Evolutionary conservation across 2,329 filamentous ascomycete species (phyloP).

Genomic region (Exophiala spinifera): DNA sequence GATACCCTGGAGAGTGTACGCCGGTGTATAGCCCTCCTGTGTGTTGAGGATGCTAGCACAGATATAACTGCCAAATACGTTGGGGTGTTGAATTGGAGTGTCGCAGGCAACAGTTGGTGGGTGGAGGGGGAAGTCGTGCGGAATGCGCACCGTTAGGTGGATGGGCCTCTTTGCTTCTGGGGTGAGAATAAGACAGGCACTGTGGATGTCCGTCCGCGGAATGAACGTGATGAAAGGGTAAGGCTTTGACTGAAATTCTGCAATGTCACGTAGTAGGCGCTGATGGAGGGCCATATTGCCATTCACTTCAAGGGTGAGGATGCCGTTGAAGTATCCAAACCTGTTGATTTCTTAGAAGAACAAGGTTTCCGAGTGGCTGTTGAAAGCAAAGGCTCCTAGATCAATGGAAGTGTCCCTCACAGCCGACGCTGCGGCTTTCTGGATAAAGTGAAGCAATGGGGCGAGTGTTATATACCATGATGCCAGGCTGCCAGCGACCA

Average conservation of each 20-base stretch:
- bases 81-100: slow-evolving; percentile 44
- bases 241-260: slow-evolving; percentile 45
- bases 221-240: slow-evolving; percentile 49
- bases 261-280: slow-evolving; percentile 45
- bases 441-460: no score
- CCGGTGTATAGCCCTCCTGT: slow-evolving; percentile 46
- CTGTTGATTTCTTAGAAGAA: no score
- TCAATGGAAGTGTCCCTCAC: no score
- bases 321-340: no score
- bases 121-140: slow-evolving; percentile 37
- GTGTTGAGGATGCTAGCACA: slow-evolving; percentile 49
- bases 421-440: no score
- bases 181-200: slow-evolving; percentile 46
- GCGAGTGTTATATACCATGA: no score
- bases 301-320: no score
- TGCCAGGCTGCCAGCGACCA: no score
- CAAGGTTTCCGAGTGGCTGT: no score
- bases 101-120: slow-evolving; percentile 44
- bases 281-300: slow-evolving; percentile 13
- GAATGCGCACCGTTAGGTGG: slow-evolving; percentile 45
- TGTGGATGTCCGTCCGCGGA: slow-evolving; percentile 37
- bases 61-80: slow-evolving; percentile 45
- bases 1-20: slow-evolving; percentile 51
- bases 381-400: no score
- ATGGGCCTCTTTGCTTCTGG: slow-evolving; percentile 40